Percentiles rank a stretch among this genome's conserved stretches.
Conservation (phyloP, 306 rosid genomes). For the Lupinus albus region DNA sequence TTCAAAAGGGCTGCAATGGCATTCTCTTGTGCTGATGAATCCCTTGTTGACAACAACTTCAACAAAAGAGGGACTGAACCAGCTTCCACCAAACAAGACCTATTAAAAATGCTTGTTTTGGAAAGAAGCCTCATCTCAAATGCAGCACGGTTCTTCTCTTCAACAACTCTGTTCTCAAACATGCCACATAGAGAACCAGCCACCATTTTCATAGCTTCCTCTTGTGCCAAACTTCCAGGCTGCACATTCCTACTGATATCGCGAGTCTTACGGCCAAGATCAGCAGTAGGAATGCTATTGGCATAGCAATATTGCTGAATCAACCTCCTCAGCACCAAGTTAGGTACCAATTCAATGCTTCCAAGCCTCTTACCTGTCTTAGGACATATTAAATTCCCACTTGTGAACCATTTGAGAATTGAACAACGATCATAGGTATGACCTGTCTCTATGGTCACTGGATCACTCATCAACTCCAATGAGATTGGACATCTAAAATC, state of each 20-base stretch:
- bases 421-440: slow-evolving; percentile 86
- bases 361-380: slow-evolving; percentile 69
- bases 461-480: slow-evolving; percentile 78
- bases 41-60: slow-evolving; percentile 45
- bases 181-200: slow-evolving; percentile 44
- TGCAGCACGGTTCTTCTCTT: slow-evolving; percentile 56
- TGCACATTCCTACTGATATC: slow-evolving; percentile 37
- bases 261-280: slow-evolving; percentile 44
- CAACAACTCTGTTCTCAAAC: slow-evolving; percentile 43
- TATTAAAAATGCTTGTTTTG: slow-evolving; percentile 67
- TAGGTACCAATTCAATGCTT: slow-evolving; percentile 63
- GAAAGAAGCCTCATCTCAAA: slow-evolving; percentile 69
- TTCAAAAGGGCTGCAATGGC: slow-evolving; percentile 75
- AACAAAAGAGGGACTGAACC: slow-evolving; percentile 58
- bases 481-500: slow-evolving; percentile 91
- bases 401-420: slow-evolving; percentile 74
- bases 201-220: slow-evolving; percentile 54
- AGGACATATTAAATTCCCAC: slow-evolving; percentile 71
- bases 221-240: slow-evolving; percentile 56
- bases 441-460: slow-evolving; percentile 78
- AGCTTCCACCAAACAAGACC: slow-evolving; percentile 75
- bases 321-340: slow-evolving; percentile 56
- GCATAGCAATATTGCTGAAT: slow-evolving; percentile 57
- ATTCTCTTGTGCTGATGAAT: slow-evolving; percentile 59
- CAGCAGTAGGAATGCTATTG: slow-evolving; percentile 50